Conservation (phyloP, 345 rosid species). For the Populus deltoides region DNA sequence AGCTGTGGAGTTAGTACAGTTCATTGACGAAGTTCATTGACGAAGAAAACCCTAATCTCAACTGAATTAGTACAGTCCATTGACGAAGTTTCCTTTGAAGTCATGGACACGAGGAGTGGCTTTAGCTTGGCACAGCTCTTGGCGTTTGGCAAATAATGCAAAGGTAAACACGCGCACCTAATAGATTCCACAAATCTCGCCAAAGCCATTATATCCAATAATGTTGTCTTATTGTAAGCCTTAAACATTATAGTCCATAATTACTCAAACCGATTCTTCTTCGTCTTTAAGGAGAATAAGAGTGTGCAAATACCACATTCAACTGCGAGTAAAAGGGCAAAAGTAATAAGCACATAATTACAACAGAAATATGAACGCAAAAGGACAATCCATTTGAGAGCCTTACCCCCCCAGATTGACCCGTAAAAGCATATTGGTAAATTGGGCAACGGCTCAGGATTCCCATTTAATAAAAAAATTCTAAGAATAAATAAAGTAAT, state of each 20-base stretch:
- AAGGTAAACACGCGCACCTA: constrained; percentile 40
- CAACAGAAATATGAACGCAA: constrained; percentile 48
- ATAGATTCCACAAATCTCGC: constrained; percentile 55
- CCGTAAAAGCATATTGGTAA: too few relatives aligned
- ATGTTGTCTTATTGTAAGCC: constrained; percentile 52
- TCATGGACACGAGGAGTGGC: neutral
- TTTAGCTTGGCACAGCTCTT: neutral
- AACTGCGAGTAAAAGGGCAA: constrained; percentile 22
- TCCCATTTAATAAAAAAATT: too few relatives aligned
- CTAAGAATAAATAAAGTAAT: too few relatives aligned
- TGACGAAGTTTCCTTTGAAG: neutral
- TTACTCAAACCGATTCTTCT: constrained; percentile 29
- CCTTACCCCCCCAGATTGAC: constrained; percentile 55
- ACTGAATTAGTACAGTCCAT: too few relatives aligned
- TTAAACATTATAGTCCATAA: constrained; percentile 46
- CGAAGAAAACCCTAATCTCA: too few relatives aligned
- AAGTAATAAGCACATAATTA: constrained; percentile 42
- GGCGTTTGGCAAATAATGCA: constrained; percentile 24
- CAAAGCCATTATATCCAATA: constrained; percentile 36
- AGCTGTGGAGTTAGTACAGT: too few relatives aligned
- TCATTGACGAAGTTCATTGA: too few relatives aligned
- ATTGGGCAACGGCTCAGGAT: too few relatives aligned
- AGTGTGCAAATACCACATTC: constrained; percentile 16
- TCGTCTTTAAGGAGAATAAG: constrained; percentile 12
- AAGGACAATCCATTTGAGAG: constrained; percentile 55